Percentiles rank a stretch among this genome's conserved stretches.
phyloP scores from a whole-genome alignment of 2,329 filamentous ascomycete species.

The Eutypa lata region DNA sequence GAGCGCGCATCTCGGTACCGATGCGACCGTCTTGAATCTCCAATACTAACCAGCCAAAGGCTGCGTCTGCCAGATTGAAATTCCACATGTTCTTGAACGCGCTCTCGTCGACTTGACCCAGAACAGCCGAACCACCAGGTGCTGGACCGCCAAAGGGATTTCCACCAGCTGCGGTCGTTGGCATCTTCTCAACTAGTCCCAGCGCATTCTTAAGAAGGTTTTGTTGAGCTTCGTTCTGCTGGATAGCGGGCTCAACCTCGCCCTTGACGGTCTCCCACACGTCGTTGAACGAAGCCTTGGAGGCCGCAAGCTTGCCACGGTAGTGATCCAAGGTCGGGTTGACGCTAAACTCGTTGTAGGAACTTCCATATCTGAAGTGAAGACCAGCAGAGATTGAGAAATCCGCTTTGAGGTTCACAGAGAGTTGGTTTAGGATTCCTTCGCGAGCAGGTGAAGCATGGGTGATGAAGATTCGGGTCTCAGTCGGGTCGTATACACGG shows the following conservation, averaged over 20 bases:
- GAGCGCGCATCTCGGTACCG: conserved; percentile 96
- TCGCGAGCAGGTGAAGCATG: conserved; percentile 96
- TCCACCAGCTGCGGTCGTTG: conserved; percentile 86
- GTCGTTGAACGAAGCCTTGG: conserved; percentile 97
- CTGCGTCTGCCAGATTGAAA: conserved; percentile 95
- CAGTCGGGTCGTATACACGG: conserved; percentile 95
- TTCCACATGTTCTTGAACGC: conserved; percentile 99
- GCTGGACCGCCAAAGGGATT: conserved; percentile 90
- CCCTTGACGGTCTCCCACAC: conserved; percentile 98
- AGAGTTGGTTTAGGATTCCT: conserved; percentile 94
- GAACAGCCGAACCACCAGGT: conserved; percentile 62
- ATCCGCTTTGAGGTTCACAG: conserved; percentile 94
- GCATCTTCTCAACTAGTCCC: conserved; percentile 97
- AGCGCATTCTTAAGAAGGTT: conserved; percentile 87
- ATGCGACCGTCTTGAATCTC: conserved; percentile 95
- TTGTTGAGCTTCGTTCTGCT: conserved; percentile 90
- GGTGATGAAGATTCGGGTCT: conserved; percentile 94
- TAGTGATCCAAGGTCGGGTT: conserved; percentile 98
- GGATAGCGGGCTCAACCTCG: conserved; percentile 91
- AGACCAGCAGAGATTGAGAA: conserved; percentile 97
- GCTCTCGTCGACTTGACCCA: conserved; percentile 93
- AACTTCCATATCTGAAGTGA: conserved; percentile 97
- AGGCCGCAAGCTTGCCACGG: conserved; percentile 94
- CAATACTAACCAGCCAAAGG: conserved; percentile 91
- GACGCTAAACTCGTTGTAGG: conserved; percentile 99